These are phyloP conservation scores for Globisporangium carolinianum DNA, from an alignment of 352 stramenopile genomes.

Conservation along the genomic window DNA sequence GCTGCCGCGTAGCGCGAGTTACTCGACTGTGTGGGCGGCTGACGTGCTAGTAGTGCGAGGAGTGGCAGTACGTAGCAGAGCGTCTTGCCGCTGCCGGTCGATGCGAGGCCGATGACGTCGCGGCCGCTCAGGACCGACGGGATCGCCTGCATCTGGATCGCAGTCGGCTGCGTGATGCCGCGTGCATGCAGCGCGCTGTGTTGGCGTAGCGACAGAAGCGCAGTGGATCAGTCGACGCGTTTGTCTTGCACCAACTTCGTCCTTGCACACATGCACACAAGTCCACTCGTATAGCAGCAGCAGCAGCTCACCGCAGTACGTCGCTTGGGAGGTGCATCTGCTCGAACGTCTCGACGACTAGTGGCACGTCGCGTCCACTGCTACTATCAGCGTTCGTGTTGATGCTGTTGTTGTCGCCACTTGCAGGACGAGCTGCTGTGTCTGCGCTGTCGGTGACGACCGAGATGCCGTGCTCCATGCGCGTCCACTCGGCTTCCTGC, in stretches of 20 bases:
- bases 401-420: constrained; percentile 24
- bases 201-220: background rate
- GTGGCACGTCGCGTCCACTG: constrained; percentile 10
- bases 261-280: too few relatives aligned
- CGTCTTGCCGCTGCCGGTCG: constrained; percentile 95
- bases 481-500: constrained; percentile 41
- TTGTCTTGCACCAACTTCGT: background rate
- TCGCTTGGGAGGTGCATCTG: constrained; percentile 22
- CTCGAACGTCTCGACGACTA: constrained; percentile 28
- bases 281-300: background rate
- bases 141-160: constrained; percentile 96
- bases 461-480: constrained; percentile 43
- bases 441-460: background rate
- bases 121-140: constrained; percentile 68
- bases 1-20: constrained; percentile 36
- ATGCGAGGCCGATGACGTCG: constrained; percentile 91
- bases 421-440: background rate
- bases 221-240: background rate
- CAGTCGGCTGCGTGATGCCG: constrained; percentile 84
- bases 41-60: constrained; percentile 37
- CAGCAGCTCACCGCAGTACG: constrained; percentile 11
- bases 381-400: constrained; percentile 4
- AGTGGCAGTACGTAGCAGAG: constrained; percentile 94
- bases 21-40: constrained; percentile 32
- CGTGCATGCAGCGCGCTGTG: constrained; percentile 22